phyloP scores from a whole-genome alignment of 495 filamentous ascomycete species.

The Penicillium manginii region DNA sequence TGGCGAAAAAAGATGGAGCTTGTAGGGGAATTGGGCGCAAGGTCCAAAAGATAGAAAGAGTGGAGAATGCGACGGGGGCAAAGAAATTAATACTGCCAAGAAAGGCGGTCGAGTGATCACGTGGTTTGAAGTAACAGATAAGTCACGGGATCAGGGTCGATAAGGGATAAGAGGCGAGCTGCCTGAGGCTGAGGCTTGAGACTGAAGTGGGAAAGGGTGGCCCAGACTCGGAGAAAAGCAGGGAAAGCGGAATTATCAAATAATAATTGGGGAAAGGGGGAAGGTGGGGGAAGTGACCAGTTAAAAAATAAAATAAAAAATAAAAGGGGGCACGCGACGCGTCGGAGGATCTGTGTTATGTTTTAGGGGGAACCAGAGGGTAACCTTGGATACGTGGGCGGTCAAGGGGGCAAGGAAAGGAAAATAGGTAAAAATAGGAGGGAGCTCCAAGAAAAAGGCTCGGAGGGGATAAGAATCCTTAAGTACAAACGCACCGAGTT shows the following conservation, averaged over 20 bases:
- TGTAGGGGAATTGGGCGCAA: neutral
- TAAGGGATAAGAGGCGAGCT: conserved; percentile 13
- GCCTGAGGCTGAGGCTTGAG: conserved; percentile 13
- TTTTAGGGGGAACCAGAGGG: conserved; percentile 7
- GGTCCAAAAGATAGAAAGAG: conserved; percentile 35
- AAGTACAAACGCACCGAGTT: conserved; percentile 54
- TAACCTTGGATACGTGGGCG: conserved; percentile 22
- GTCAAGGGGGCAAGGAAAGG: conserved; percentile 4
- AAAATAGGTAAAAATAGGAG: conserved; percentile 26
- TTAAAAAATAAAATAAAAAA: conserved; percentile 17
- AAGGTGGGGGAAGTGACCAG: conserved; percentile 8
- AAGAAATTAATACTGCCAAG: conserved; percentile 54
- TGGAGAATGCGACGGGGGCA: conserved; percentile 53
- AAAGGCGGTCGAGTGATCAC: conserved; percentile 42
- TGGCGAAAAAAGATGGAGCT: neutral
- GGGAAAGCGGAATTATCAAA: conserved; percentile 18
- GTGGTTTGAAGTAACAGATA: conserved; percentile 38
- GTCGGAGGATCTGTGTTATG: conserved; percentile 26
- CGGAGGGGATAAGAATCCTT: conserved; percentile 55
- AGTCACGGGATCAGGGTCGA: conserved; percentile 9
- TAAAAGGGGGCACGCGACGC: conserved; percentile 36
- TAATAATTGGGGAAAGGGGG: conserved; percentile 23
- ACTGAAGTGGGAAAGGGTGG: conserved; percentile 22
- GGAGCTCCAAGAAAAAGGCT: conserved; percentile 42
- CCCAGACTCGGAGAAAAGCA: conserved; percentile 3